Evolutionary conservation across 306 rosid species (phyloP).

Genomic region (Trifolium dubium): DNA sequence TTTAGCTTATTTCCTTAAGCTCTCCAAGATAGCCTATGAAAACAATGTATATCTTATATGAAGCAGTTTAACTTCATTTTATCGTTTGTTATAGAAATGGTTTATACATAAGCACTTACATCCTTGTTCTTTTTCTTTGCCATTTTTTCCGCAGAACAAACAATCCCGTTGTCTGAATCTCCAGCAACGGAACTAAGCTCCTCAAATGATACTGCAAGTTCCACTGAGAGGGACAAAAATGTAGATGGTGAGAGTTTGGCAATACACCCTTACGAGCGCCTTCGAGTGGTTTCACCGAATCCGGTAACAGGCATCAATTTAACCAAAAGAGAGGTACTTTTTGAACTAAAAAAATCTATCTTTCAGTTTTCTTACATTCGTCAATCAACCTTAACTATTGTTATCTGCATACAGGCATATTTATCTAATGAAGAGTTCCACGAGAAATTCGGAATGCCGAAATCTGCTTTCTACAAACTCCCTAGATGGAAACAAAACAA

Average conservation of each 20-base stretch:
- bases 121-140: constrained; percentile 9
- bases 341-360: constrained; percentile 35
- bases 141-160: constrained; percentile 40
- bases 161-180: constrained; percentile 47
- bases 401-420: constrained; percentile 62
- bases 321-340: constrained; percentile 81
- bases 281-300: constrained; percentile 66
- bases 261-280: constrained; percentile 70
- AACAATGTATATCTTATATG: too few relatives aligned
- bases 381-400: constrained; percentile 4
- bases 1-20: not conserved
- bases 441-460: constrained; percentile 70
- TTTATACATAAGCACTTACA: not conserved
- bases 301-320: constrained; percentile 68
- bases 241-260: constrained; percentile 40
- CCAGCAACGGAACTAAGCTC: constrained; percentile 43
- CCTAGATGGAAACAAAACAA: constrained; percentile 98
- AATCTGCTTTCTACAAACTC: constrained; percentile 71
- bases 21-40: not conserved
- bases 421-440: constrained; percentile 79
- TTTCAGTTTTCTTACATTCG: not conserved
- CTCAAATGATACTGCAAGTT: constrained; percentile 44
- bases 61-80: not conserved
- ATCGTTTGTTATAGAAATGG: not conserved
- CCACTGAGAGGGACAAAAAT: constrained; percentile 46